Conservation (phyloP, 2,329 filamentous ascomycete genomes). For the Grosmannia huntii region DNA sequence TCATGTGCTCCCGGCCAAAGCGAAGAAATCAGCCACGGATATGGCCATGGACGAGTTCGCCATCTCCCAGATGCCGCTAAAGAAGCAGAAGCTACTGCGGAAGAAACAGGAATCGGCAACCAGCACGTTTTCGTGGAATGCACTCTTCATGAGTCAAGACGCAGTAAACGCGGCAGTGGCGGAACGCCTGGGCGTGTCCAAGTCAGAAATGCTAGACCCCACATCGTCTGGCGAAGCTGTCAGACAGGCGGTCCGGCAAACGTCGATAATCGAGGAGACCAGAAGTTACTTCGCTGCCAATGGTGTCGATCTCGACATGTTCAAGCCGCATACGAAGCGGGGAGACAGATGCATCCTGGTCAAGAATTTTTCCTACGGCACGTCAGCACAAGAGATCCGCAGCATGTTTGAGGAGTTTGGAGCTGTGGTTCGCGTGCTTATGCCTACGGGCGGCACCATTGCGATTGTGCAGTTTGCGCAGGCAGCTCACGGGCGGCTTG, state of each 20-base stretch:
- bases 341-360: slow-evolving; percentile 82
- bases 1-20: slow-evolving; percentile 75
- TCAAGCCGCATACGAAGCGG: slow-evolving; percentile 63
- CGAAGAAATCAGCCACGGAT: slow-evolving; percentile 48
- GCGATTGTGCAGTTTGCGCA: slow-evolving; percentile 84
- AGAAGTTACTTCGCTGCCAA: slow-evolving; percentile 82
- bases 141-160: slow-evolving; percentile 97
- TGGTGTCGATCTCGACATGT: slow-evolving; percentile 83
- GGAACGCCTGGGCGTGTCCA: slow-evolving; percentile 73
- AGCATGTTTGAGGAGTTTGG: slow-evolving; percentile 79
- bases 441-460: slow-evolving; percentile 87
- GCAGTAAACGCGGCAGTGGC: slow-evolving; percentile 86
- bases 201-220: slow-evolving; percentile 87
- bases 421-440: slow-evolving; percentile 65
- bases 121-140: slow-evolving; percentile 90
- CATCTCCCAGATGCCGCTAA: slow-evolving; percentile 81
- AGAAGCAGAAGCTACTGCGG: slow-evolving; percentile 85
- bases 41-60: slow-evolving; percentile 65
- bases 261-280: slow-evolving; percentile 80
- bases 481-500: slow-evolving; percentile 64
- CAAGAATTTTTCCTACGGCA: slow-evolving; percentile 87
- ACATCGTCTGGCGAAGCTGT: slow-evolving; percentile 89
- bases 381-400: slow-evolving; percentile 64
- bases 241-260: slow-evolving; percentile 94
- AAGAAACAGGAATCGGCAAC: slow-evolving; percentile 70